These are phyloP conservation scores for Zymoseptoria brevis DNA, from an alignment of 2,329 filamentous ascomycete species.

Conservation along the genomic window DNA sequence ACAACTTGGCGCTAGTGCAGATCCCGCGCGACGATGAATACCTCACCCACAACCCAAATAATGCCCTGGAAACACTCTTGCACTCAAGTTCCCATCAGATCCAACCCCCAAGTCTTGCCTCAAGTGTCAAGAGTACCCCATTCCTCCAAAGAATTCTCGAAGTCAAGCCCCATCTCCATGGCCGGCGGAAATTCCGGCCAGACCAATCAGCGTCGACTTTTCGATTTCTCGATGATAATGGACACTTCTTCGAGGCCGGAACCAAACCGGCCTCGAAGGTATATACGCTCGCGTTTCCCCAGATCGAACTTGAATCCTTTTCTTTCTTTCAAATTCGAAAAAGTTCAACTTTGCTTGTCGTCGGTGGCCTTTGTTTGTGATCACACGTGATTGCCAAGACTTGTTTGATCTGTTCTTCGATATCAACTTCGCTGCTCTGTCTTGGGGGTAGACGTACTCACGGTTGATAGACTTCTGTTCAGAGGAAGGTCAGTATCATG, in stretches of 20 bases:
- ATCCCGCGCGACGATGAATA: not conserved
- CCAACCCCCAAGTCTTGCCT: no score
- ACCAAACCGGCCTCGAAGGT: constrained; percentile 17
- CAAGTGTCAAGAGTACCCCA: no score
- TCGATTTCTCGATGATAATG: not conserved
- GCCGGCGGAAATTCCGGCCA: constrained; percentile 21
- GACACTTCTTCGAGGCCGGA: constrained; percentile 9
- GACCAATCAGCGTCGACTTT: constrained; percentile 12
- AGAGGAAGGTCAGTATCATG: not conserved
- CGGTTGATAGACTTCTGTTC: not conserved
- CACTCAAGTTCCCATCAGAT: not conserved
- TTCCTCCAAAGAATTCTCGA: no score
- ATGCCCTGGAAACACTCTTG: not conserved
- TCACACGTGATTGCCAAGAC: constrained; percentile 1
- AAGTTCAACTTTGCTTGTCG: not conserved
- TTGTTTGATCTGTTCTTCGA: constrained; percentile 3
- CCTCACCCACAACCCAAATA: not conserved
- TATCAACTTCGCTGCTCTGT: not conserved
- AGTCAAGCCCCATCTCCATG: constrained; percentile 3
- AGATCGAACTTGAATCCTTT: constrained; percentile 13
- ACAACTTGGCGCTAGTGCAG: not conserved
- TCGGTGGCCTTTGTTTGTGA: not conserved
- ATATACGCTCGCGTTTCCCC: constrained; percentile 12
- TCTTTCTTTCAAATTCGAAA: constrained; percentile 1
- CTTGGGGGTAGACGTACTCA: not conserved